Evolutionary conservation across 2,329 filamentous ascomycete species (phyloP).

Genomic region (Cladosporium oxysporum): DNA sequence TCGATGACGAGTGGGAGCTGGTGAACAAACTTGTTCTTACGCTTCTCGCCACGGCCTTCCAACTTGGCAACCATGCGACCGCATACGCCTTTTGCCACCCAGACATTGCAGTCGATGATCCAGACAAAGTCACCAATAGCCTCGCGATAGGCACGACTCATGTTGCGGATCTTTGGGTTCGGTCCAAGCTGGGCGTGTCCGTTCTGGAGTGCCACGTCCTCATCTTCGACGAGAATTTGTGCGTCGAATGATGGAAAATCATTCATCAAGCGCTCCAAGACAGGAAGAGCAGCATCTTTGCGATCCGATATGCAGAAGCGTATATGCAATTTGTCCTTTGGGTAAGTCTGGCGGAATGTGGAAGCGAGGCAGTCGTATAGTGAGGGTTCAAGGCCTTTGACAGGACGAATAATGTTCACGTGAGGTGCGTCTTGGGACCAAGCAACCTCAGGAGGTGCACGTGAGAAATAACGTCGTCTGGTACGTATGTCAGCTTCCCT

Average conservation of each 20-base stretch:
- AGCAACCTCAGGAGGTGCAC: constrained; percentile 39
- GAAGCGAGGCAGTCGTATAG: constrained; percentile 92
- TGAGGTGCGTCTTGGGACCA: constrained; percentile 62
- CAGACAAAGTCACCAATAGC: constrained; percentile 86
- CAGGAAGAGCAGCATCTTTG: constrained; percentile 73
- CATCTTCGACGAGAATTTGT: constrained; percentile 74
- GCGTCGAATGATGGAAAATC: constrained; percentile 75
- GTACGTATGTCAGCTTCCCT: not conserved
- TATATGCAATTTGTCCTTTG: constrained; percentile 71
- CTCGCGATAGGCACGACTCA: constrained; percentile 89
- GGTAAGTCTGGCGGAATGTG: constrained; percentile 81
- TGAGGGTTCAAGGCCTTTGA: constrained; percentile 86
- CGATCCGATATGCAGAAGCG: constrained; percentile 78
- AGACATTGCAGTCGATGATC: constrained; percentile 96
- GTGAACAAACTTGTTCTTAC: constrained; percentile 83
- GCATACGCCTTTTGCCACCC: constrained; percentile 76
- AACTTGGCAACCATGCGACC: constrained; percentile 89
- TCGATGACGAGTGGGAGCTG: constrained; percentile 91
- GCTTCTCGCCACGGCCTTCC: constrained; percentile 62
- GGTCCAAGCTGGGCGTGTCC: constrained; percentile 67
- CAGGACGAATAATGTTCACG: constrained; percentile 87
- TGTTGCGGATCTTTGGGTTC: constrained; percentile 98
- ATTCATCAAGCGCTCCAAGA: constrained; percentile 68
- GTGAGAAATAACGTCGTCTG: constrained; percentile 59
- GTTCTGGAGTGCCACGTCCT: constrained; percentile 70